Evolutionary conservation across 139 green algal species (phyloP).

Genomic region (Chlamydomonas schloesseri): DNA sequence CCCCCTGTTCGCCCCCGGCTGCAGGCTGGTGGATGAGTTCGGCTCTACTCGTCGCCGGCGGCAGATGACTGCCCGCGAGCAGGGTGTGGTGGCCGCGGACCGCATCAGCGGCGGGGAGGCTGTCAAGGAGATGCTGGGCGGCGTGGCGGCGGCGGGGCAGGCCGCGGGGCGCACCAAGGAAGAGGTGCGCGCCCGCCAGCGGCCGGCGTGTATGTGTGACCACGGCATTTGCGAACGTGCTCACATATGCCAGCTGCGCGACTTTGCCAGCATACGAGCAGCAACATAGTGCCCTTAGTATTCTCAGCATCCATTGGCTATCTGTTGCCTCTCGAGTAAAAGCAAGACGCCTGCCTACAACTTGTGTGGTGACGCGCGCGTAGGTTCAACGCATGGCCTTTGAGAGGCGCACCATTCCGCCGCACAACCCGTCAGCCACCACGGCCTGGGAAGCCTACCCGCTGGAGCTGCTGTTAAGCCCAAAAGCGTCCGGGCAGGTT

Average conservation of each 20-base stretch:
- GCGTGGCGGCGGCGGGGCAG: constrained; percentile 28
- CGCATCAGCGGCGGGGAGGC: constrained; percentile 44
- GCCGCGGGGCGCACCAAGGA: constrained; percentile 40
- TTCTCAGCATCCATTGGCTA: no score
- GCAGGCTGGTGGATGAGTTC: constrained; percentile 70
- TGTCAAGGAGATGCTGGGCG: constrained; percentile 35
- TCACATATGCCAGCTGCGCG: no score
- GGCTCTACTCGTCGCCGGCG: constrained; percentile 60
- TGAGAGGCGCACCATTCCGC: constrained; percentile 36
- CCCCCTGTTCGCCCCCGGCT: no score
- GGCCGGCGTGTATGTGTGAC: no score
- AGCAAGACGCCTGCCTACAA: no score
- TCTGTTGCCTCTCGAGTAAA: no score
- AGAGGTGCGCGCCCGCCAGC: constrained; percentile 41
- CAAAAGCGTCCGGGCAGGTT: no score
- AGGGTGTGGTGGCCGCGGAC: constrained; percentile 53
- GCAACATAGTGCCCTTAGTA: no score
- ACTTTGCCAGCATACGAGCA: no score
- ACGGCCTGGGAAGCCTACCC: constrained; percentile 1
- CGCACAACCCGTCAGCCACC: constrained; percentile 52
- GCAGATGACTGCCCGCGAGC: constrained; percentile 63
- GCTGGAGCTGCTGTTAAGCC: constrained; percentile 33
- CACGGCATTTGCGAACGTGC: no score
- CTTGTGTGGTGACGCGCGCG: background rate
- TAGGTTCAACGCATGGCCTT: constrained; percentile 34